Base-by-base conservation (phyloP, 768 basidiomycete genomes). In the Suillus fuscotomentosus region DNA sequence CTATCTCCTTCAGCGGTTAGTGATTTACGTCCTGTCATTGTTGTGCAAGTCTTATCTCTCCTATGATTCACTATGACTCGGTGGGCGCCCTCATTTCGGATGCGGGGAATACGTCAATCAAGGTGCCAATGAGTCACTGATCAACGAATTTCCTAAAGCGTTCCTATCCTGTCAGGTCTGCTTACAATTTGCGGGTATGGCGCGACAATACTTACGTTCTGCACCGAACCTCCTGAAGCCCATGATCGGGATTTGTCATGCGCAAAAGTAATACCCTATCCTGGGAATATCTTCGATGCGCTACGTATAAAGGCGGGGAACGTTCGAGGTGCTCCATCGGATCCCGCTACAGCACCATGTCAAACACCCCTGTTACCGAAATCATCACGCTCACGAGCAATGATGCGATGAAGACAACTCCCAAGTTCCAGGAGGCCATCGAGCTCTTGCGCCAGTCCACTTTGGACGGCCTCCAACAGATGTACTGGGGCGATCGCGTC, bases 401-500 rank as follows among this genome's bases (percentile, higher is more conserved):
- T 13, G 11, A n/a, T n/a, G 31, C 53, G 53, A 54, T n/a, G 34
- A 54, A 34, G 53, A n/a, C 53, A 11, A 53, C 51, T 20, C 36
- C 53, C 5, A 17, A 57, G 15, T 41, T 41, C 39, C 56, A 57
- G 15, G 56, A 57, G 22, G 56, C 34, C 11, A 1, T 57, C 2
- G 10, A 17, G 39, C 56, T 61, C 31, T 13, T 54, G 20, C 53
- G 31, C 34, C 34, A n/a, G 20, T 13, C 31, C 9, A 34, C 20
- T 20, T 54, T n/a, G 13, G 31, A 54, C 1, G 53, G 53, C 17
- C 10, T 54, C 20, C 41, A 45, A 43, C 45, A 17, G 24, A n/a
- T n/a, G 20, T 36, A 27, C 42, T 63, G 42, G 60, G 41, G 60
- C 20, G 38, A 63, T 7, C 34, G 62, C 38, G 9, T 62, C 39